phyloP scores from a whole-genome alignment of 805 yeast species.

The Starmerella kuoi region DNA sequence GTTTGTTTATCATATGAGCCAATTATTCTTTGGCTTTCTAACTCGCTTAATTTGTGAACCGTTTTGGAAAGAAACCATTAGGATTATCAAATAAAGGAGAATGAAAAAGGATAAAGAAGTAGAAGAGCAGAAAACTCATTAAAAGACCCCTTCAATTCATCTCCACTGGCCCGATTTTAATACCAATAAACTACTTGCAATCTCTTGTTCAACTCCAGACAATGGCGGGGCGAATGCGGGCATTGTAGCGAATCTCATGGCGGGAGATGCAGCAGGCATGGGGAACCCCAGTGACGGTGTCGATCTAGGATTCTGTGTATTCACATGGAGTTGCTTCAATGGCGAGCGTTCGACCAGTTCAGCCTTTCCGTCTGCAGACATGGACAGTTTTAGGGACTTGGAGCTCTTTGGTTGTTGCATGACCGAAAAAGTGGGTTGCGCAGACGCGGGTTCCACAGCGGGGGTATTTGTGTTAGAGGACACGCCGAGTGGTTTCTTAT shows the following conservation, averaged over 20 bases:
- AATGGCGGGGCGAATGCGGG: slow-evolving; percentile 14
- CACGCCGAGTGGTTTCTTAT: background rate
- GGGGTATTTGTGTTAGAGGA: background rate
- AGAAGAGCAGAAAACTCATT: too few relatives aligned
- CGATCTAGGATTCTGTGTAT: background rate
- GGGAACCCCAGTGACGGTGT: background rate
- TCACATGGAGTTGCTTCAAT: slow-evolving; percentile 15
- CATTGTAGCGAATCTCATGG: slow-evolving; percentile 16
- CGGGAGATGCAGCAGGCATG: slow-evolving; percentile 6
- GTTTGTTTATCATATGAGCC: too few relatives aligned
- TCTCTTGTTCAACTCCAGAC: slow-evolving; percentile 25
- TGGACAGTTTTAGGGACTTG: slow-evolving; percentile 25
- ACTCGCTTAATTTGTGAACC: too few relatives aligned
- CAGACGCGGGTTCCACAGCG: background rate
- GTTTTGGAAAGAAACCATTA: too few relatives aligned
- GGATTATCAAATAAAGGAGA: too few relatives aligned
- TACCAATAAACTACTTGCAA: slow-evolving; percentile 28
- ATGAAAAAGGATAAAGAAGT: too few relatives aligned
- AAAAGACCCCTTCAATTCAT: too few relatives aligned
- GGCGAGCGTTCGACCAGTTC: slow-evolving; percentile 28
- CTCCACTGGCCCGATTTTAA: slow-evolving; percentile 26
- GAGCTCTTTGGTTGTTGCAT: slow-evolving; percentile 11
- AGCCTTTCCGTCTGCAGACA: slow-evolving; percentile 33
- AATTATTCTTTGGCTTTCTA: too few relatives aligned
- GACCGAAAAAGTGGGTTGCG: slow-evolving; percentile 3